Evolutionary conservation across 768 basidiomycete species (phyloP), one percentile per base, ranked within the genome.

Genomic region (Collybiopsis confluens): DNA sequence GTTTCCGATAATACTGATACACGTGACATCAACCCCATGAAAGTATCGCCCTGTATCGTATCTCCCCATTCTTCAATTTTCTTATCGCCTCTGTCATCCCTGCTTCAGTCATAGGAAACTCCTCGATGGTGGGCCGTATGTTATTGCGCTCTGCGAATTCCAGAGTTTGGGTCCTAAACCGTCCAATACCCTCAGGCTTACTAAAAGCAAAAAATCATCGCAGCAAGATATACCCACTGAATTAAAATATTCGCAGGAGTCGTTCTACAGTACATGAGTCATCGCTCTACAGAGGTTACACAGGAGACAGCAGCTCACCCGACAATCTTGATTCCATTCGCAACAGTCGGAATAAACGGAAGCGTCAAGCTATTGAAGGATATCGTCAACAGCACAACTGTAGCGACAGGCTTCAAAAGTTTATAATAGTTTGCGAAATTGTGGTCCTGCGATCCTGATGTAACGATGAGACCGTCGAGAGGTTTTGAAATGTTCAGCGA

Each of bases 41-140:
- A 44, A 70, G 38, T 2, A 70, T 66, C 0, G 62, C 70, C 20
- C 69, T 59, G 11, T 70, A 70, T 26, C 69, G 62, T 18, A 71
- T 16, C 20, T 55, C 51, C 11, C 69, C 69, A 2, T 48, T 40
- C 2, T 51, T 56, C 9, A 70, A 56, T 45, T 54, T 61, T 27
- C n/a, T 30, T 45, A 71, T 53, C 41, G 68, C 70, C 1, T 63
- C 59, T 21, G 65, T 61, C 4, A 70, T 66, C 0, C 71, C 72
- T 0, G 58, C 58, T 37, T 62, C 61, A 9, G 54, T 64, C 61
- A 73, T 57, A 4, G 65, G 58, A 43, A 73, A 73, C 47, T 60
- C 54, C 33, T 73, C 64, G 21, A 66, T 58, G 3, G 70, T 51
- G 1, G 72, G 67, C 4, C 44, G 52, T 36, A 71, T 59, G 0